These are phyloP conservation scores for Mallotus nudiflorus DNA, from an alignment of 345 rosid genomes.

Conservation along the genomic window DNA sequence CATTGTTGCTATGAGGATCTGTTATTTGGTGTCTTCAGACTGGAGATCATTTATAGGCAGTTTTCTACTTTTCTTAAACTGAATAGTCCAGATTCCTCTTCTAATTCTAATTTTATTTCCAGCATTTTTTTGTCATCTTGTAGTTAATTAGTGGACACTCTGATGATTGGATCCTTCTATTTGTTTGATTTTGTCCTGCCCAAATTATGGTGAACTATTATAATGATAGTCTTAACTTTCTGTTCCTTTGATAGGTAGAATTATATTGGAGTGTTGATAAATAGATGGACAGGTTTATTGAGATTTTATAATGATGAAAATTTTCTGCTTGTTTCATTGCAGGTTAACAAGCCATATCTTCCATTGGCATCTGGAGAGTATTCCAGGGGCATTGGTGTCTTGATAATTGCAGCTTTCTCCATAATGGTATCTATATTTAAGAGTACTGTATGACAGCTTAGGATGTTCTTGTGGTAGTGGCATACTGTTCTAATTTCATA, in stretches of 20 bases:
- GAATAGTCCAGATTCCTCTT: neutral
- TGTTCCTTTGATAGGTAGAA: slow-evolving; percentile 5
- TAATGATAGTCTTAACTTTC: slow-evolving; percentile 9
- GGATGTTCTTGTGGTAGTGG: neutral
- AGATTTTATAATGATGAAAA: slow-evolving; percentile 6
- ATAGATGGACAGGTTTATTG: neutral
- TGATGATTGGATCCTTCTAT: neutral
- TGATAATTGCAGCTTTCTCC: slow-evolving; percentile 62
- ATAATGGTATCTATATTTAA: slow-evolving; percentile 55
- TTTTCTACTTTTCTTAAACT: slow-evolving; percentile 4
- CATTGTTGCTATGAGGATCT: neutral
- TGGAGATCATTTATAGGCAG: slow-evolving; percentile 7
- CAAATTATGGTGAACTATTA: neutral
- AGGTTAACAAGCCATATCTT: slow-evolving; percentile 98
- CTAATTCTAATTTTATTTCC: neutral
- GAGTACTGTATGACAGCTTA: neutral
- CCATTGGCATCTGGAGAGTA: slow-evolving; percentile 96
- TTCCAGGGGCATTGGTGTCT: slow-evolving; percentile 58
- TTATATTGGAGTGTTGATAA: neutral
- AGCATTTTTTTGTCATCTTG: neutral
- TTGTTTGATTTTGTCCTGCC: neutral
- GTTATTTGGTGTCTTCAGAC: neutral
- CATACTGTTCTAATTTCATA: neutral
- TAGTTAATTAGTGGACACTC: slow-evolving; percentile 1
- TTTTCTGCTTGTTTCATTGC: slow-evolving; percentile 22